Evolutionary conservation across 768 basidiomycete genomes (phyloP), one percentile per base, ranked within the genome.

Genomic region (Boletus bicolor): DNA sequence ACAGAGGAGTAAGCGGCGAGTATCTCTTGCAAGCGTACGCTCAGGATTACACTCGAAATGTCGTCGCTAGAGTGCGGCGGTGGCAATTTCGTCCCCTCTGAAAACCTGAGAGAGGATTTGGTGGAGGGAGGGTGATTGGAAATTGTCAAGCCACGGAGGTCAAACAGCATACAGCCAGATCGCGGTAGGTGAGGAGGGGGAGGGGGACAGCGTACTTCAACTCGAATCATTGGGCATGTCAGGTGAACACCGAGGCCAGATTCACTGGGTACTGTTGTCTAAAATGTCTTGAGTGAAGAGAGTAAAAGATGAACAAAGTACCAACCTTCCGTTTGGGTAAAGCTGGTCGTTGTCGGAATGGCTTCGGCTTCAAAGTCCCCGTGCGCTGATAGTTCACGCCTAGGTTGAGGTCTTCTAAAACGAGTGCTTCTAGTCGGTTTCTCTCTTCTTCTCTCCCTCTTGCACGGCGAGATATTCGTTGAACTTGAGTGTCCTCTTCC

Each of bases 101-200:
- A 62, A 51, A 73, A 75, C 49, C 72, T 69, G 28, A 70, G 60
- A 38, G 63, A 42, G 48, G 67, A 38, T 61, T 46, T 69, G 59
- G 38, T 32, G 14, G 57, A 49, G 24, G 51, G 51, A n/a, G 48
- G 30, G 17, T 70, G 66, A 38, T 71, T 76, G 48, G 64, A 70
- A 17, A 86, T 55, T 7, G 55, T 68, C 21, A 89, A 60, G 50
- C 77, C 74, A 64, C 86, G 82, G 1, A 89, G 49, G 63, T 91
- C 89, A 35, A 89, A 28, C 15, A 89, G 71, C 5, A 91, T 57
- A 26, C 82, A 80, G 5, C 93, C 91, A 43, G 91, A 91, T 26
- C 89, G 82, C 17, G 75, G 76, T 7, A 66, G 38, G 26, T 61
- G 70, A 2, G 67, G 67, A 19, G 74, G 66, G 5, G 85, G 84